Evolutionary conservation across 139 green algal species (phyloP), one percentile per base, ranked within the genome.

Genomic region (Closterium sp.): DNA sequence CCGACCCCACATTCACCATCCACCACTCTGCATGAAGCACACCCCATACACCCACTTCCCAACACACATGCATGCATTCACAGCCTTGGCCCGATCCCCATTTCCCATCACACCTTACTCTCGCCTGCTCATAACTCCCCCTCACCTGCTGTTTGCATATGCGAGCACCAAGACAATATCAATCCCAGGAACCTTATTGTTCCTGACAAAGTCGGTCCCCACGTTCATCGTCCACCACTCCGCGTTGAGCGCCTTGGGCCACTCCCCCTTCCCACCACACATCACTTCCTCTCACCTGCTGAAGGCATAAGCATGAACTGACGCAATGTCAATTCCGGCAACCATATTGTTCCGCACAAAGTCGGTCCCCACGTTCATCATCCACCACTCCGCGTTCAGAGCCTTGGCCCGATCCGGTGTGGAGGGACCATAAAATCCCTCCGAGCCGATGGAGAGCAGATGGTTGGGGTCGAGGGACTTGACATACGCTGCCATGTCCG

Each of bases 341-440:
- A 9, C 27, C 24, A 34, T 32, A 9, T 92, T 85, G 9, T 86
- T 88, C 9, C 27, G 0, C 2, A 92, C 34, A 79, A 89, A 92
- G 89, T 92, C 89, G 9, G 28, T 42, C 9, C 89, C 88, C 31
- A 91, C 88, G 73, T 84, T 84, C 24, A 28, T 34, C 29, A 32
- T 32, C 28, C 42, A 79, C 31, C 32, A 10, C 45, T 38, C 88
- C 22, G 45, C 88, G 11, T 91, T 86, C 0, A 32, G 13, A 17
- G 21, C 13, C 88, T 84, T 24, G 31, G 24, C 19, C 19, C 88
- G 27, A 6, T 24, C 13, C 4, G 89, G 31, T 30, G 89, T 87
- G n/a, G 32, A 29, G 9, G 29, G 10, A 30, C 86, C 90, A 29
- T 91, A 96, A 94, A 98, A 98, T 70, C 96, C 95, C 93, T 97